These are phyloP conservation scores for Debaryomyces maramus DNA, from an alignment of 805 yeast genomes.

Conservation along the genomic window DNA sequence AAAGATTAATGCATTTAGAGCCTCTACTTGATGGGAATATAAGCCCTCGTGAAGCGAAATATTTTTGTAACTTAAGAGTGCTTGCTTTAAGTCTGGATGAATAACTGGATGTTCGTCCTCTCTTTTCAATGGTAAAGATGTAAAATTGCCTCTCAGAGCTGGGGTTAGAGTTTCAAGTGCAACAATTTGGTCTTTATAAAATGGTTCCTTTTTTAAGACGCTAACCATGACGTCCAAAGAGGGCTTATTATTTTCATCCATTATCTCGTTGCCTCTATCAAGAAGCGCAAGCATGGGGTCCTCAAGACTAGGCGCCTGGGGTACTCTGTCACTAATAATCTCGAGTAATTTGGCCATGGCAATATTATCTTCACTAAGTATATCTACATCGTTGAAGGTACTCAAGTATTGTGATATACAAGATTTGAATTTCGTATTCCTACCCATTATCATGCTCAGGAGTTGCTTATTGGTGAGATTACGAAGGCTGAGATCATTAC, in stretches of 20 bases:
- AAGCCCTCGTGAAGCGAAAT: constrained; percentile 46
- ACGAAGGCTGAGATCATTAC: constrained; percentile 49
- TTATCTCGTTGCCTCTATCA: constrained; percentile 9
- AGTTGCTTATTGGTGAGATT: constrained; percentile 56
- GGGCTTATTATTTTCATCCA: constrained; percentile 20
- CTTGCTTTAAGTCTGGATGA: constrained; percentile 47
- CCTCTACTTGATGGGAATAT: constrained; percentile 82
- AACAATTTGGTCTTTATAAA: constrained; percentile 65
- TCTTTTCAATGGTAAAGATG: constrained; percentile 32
- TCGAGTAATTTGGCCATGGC: constrained; percentile 43
- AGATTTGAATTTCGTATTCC: constrained; percentile 52
- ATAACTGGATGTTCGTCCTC: constrained; percentile 23
- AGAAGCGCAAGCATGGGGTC: constrained; percentile 47
- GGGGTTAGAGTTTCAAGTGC: constrained; percentile 48
- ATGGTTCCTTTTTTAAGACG: constrained; percentile 45
- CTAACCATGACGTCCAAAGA: constrained; percentile 50
- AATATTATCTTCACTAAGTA: constrained; percentile 24
- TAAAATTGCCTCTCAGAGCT: constrained; percentile 46
- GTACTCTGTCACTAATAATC: constrained; percentile 41
- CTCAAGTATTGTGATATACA: constrained; percentile 16
- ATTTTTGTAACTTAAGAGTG: constrained; percentile 49
- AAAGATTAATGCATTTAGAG: constrained; percentile 55
- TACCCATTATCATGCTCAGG: constrained; percentile 55
- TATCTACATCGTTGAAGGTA: constrained; percentile 22
- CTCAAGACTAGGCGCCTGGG: constrained; percentile 47